These are phyloP conservation scores for Microbotryum silenes-acaulis DNA, from an alignment of 1,284 basidiomycete genomes.

Conservation along the genomic window DNA sequence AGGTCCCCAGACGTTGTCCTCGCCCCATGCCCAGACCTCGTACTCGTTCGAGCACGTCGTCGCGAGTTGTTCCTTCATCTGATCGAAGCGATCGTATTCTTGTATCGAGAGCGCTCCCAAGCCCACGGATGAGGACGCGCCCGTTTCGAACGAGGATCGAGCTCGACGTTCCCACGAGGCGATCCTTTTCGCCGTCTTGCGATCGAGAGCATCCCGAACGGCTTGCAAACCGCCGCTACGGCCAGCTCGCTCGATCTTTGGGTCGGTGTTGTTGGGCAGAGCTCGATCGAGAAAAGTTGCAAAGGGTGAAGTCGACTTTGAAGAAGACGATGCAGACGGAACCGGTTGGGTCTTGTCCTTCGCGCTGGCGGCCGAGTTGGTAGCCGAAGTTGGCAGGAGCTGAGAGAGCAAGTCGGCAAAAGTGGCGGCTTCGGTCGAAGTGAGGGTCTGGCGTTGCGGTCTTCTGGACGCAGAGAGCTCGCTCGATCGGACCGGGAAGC, in stretches of 20 bases:
- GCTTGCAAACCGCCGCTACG: not conserved
- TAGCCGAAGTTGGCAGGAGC: constrained; percentile 13
- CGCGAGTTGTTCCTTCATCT: not conserved
- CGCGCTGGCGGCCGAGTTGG: no score
- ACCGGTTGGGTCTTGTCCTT: no score
- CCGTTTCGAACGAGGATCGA: not conserved
- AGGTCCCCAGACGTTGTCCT: no score
- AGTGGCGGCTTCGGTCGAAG: constrained; percentile 14
- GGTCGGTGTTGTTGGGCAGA: not conserved
- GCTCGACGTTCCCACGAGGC: not conserved
- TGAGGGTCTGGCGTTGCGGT: constrained; percentile 20
- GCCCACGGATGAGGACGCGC: constrained; percentile 1
- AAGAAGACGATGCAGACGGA: no score
- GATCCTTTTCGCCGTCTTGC: not conserved
- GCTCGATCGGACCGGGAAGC: not conserved
- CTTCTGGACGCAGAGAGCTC: not conserved
- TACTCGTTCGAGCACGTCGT: not conserved
- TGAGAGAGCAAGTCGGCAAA: constrained; percentile 27
- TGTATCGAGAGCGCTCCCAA: constrained; percentile 1
- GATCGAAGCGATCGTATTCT: not conserved
- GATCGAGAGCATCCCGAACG: constrained; percentile 3
- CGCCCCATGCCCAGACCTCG: no score
- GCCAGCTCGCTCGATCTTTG: not conserved
- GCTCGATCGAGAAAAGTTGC: not conserved
- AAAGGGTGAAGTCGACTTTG: no score